Evolutionary conservation across 2,329 filamentous ascomycete species (phyloP).

Genomic region (Stagonosporopsis chrysanthemi): DNA sequence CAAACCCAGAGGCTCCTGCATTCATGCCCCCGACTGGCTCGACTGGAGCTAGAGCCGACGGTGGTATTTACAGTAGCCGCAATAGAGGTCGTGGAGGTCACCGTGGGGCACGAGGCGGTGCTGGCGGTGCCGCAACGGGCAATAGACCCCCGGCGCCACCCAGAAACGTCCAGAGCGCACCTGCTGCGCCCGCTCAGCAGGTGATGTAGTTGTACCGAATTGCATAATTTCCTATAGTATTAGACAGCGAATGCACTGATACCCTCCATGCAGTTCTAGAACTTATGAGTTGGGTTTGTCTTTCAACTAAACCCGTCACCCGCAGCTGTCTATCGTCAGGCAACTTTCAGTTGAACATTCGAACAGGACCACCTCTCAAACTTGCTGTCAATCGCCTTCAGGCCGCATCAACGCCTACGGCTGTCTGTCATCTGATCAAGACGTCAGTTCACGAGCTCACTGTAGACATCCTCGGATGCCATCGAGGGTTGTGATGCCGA

Average conservation of each 20-base stretch:
- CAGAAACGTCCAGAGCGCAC: slow-evolving; percentile 21
- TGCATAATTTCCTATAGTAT: background rate
- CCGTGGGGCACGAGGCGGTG: slow-evolving; percentile 34
- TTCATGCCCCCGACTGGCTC: background rate
- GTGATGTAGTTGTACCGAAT: background rate
- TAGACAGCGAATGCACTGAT: background rate
- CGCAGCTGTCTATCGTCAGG: too few relatives aligned
- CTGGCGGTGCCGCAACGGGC: slow-evolving; percentile 29
- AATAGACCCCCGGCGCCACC: slow-evolving; percentile 26
- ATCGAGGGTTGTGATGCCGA: too few relatives aligned
- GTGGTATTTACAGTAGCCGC: background rate
- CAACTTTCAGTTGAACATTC: too few relatives aligned
- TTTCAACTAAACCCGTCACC: too few relatives aligned
- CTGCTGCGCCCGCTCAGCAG: slow-evolving; percentile 8
- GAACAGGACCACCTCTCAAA: too few relatives aligned
- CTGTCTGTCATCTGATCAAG: too few relatives aligned
- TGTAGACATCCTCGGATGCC: too few relatives aligned
- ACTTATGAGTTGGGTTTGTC: too few relatives aligned
- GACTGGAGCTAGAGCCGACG: background rate
- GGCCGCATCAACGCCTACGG: too few relatives aligned
- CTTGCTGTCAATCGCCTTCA: too few relatives aligned
- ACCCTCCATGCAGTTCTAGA: background rate
- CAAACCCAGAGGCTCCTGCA: slow-evolving; percentile 6
- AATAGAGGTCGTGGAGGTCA: slow-evolving; percentile 26
- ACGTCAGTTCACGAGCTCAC: too few relatives aligned